Base-by-base conservation (phyloP, 257 asterid species). In the Datura wrightii region DNA sequence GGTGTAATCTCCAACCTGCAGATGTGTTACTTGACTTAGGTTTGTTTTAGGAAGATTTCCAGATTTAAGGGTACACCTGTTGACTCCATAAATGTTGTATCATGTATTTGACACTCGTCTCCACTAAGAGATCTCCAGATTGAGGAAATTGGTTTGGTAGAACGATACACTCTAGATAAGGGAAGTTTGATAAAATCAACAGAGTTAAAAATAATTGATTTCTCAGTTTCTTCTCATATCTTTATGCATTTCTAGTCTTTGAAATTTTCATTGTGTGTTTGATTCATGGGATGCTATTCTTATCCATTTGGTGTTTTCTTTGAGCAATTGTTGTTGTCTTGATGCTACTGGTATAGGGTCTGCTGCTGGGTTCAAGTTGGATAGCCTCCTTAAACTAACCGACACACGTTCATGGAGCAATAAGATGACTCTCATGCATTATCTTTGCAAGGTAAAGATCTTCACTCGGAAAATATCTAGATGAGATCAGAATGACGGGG, bases 311-410 rank as follows among this genome's bases (percentile, higher is more conserved):
- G 44, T 76, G 44, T 76, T 13, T 1, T 7, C 24, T 76, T 50
- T 31, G 81, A 76, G 8, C 31, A 76, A 50, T 52, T 31, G 31
- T 31, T 8, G 18, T 50, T 76, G 82, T 31, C 44, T 76, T 76
- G 46, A 76, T 31, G 62, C 62, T 31, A 76, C 59, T 37, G 62
- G 34, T 84, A 82, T 88, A 95, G 98, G 99, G 83, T 93, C 97
- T 86, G 99, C 98, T 67, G 94, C 93, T 36, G 99, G 99, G 60
- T 95, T 95, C 91, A 95, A 97, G 84, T 86, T 95, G 83, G 99
- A 95, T 71, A 94, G 99, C 87, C 99, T 95, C 81, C 94, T 93
- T 46, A 95, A 95, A 87, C 97, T 95, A 71, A 90, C 93, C 15
- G 99, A 95, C 83, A 95, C 98, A 58, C 89, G 99, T 85, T 91